Evolutionary conservation across 1,284 basidiomycete species (phyloP), one percentile per base, ranked within the genome.

Genomic region (Trametes hirsuta): DNA sequence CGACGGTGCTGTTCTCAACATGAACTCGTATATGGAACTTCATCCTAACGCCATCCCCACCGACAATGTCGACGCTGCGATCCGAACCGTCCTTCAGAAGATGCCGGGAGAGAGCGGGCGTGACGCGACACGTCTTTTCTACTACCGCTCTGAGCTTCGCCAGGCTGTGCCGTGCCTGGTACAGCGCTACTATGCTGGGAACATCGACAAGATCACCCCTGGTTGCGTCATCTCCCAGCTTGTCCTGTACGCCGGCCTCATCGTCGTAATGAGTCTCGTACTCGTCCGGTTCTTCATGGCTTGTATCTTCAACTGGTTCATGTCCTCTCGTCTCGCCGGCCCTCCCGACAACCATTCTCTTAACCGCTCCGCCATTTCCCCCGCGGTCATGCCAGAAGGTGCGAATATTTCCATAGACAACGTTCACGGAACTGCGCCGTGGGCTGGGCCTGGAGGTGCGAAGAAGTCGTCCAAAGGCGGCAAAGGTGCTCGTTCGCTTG

Each of bases 201-300:
- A 91, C 72, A 98, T 99, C 65, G 96, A 98, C 82, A 98, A 98
- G 77, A 83, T 97, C 72, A 91, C 95, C 0, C 94, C 97, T 1
- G 97, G 95, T 12, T 99, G 97, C 76, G 97, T 98, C 75, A 88
- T 95, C 50, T 91, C 95, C 15, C 83, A 88, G 49, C 81, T 99
- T 37, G 87, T 99, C 73, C 88, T 99, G 53, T 99, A 98, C 75
- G 80, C 88, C 34, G 95, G 95, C 56, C 84, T 99, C 52, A 85
- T 95, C 69, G 87, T 98, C 76, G 96, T 99, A 71, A 85, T 99
- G 59, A 85, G 84, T 41, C 87, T 99, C 62, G 94, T 99, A 46
- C 75, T 98, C 61, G 86, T 93, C 39, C 93, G 97, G 46, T 99
- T 99, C 77, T 77, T 85, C 68, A 98, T 99, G 97, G 97, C 97